Percentiles rank a stretch among this genome's conserved stretches.
phyloP scores from a whole-genome alignment of 345 rosid genomes.

The Salix udensis region DNA sequence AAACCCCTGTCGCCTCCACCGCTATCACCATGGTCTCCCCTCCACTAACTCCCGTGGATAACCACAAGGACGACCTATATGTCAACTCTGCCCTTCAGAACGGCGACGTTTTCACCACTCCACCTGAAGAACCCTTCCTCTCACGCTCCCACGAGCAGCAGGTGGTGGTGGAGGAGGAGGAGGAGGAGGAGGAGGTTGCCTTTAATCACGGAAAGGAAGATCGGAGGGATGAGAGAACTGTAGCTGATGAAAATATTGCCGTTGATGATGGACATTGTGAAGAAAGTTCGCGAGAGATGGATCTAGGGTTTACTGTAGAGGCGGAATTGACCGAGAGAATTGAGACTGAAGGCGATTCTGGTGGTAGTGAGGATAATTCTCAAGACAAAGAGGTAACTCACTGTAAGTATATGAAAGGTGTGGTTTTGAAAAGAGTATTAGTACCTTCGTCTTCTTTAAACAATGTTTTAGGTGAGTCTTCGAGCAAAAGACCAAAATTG shows the following conservation, averaged over 20 bases:
- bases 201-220: neutral
- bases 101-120: conserved; percentile 25
- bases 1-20: conserved; percentile 20
- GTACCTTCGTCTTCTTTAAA: neutral
- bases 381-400: conserved; percentile 4
- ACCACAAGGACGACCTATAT: neutral
- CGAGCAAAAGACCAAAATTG: conserved; percentile 14
- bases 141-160: neutral
- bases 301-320: conserved; percentile 29
- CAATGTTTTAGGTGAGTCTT: conserved; percentile 11
- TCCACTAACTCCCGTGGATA: conserved; percentile 19
- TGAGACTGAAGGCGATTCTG: conserved; percentile 3
- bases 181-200: neutral
- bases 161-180: neutral
- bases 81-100: neutral
- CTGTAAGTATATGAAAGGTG: conserved; percentile 12
- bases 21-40: conserved; percentile 38
- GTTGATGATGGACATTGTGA: neutral
- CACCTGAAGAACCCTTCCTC: conserved; percentile 18
- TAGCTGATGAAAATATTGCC: neutral
- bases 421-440: conserved; percentile 18
- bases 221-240: neutral
- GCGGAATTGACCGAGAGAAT: conserved; percentile 27
- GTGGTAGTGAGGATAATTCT: neutral
- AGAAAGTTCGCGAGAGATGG: conserved; percentile 23